Conservation (phyloP, 345 rosid genomes). For the Dipteronia sinensis region DNA sequence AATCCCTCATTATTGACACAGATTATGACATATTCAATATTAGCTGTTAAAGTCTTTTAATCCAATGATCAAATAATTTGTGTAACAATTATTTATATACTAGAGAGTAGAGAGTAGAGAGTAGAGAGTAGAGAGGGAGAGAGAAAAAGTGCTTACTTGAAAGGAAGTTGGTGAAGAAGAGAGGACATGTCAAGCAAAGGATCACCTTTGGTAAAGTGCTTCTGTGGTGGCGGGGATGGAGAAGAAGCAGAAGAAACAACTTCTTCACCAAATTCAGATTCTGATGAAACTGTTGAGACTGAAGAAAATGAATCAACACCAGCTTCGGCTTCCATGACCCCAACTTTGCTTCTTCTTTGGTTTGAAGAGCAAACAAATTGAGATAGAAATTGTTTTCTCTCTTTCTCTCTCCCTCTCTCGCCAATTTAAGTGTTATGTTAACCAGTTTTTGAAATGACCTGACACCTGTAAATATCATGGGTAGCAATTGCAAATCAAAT, state of each 20-base stretch:
- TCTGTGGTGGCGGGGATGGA: neutral
- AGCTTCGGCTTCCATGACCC: neutral
- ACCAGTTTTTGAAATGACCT: neutral
- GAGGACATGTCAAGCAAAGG: conserved; percentile 18
- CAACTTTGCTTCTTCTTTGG: neutral
- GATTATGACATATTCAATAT: neutral
- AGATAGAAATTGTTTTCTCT: neutral
- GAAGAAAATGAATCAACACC: neutral
- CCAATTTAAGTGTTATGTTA: neutral
- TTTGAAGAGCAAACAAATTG: too few relatives aligned
- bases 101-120: neutral
- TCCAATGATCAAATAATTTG: neutral
- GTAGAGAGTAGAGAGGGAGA: neutral
- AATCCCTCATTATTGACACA: too few relatives aligned
- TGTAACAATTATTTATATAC: neutral
- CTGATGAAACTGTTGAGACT: neutral
- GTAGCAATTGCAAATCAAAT: neutral
- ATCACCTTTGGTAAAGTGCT: neutral
- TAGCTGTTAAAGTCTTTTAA: neutral
- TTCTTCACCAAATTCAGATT: neutral
- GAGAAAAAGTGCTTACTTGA: neutral
- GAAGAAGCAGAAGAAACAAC: conserved; percentile 1
- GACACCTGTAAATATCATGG: neutral
- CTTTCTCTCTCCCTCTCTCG: neutral
- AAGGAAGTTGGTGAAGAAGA: conserved; percentile 9